These are phyloP conservation scores for Lineolata rhizophorae DNA, from an alignment of 495 filamentous ascomycete genomes.

Conservation along the genomic window DNA sequence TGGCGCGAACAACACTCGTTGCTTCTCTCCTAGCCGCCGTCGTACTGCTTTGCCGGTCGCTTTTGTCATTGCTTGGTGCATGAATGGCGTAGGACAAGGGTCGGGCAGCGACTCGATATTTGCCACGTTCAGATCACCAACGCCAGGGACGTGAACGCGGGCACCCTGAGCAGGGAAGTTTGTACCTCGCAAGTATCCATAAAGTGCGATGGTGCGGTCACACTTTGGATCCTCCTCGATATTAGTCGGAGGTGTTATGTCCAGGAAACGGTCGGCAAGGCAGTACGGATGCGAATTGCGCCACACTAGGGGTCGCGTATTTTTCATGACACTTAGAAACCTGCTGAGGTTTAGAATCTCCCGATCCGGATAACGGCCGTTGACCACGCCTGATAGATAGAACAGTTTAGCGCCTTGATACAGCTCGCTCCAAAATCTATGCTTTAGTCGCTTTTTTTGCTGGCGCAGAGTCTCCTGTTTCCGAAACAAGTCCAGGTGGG, in stretches of 20 bases:
- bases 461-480: constrained; percentile 74
- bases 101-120: constrained; percentile 74
- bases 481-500: constrained; percentile 85
- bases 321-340: constrained; percentile 97
- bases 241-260: constrained; percentile 77
- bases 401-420: constrained; percentile 95
- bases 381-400: constrained; percentile 85
- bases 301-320: constrained; percentile 88
- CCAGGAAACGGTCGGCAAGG: constrained; percentile 78
- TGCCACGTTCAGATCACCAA: constrained; percentile 79
- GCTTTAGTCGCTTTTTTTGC: constrained; percentile 88
- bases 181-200: constrained; percentile 87
- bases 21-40: constrained; percentile 73
- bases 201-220: constrained; percentile 74
- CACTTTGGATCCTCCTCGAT: constrained; percentile 75
- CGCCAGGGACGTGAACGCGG: constrained; percentile 75
- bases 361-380: constrained; percentile 87
- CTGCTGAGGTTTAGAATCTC: constrained; percentile 89
- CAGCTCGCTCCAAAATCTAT: constrained; percentile 87
- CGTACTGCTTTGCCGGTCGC: constrained; percentile 55
- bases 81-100: constrained; percentile 81
- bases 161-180: constrained; percentile 80
- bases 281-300: constrained; percentile 88
- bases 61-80: constrained; percentile 67
- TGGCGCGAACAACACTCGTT: constrained; percentile 84